Evolutionary conservation across 805 yeast species (phyloP).

Genomic region (Starmera dryadoides): DNA sequence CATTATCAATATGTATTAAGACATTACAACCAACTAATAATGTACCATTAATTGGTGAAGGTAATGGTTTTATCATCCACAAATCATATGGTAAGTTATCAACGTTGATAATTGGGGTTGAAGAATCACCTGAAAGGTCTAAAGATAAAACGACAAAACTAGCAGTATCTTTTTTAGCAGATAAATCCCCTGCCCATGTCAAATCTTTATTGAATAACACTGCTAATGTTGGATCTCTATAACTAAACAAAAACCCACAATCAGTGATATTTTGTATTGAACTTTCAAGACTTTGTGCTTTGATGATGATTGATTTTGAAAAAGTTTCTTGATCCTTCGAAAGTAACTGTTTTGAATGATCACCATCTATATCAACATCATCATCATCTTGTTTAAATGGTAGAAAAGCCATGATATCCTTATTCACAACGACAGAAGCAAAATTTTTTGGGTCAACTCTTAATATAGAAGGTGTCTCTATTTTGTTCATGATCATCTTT

Average conservation of each 20-base stretch:
- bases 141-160: conserved; percentile 59
- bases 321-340: conserved; percentile 7
- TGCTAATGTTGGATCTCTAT: conserved; percentile 77
- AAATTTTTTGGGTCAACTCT: conserved; percentile 49
- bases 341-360: conserved; percentile 6
- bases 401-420: conserved; percentile 63
- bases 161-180: conserved; percentile 54
- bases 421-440: conserved; percentile 51
- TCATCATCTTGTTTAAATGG: conserved; percentile 48
- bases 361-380: conserved; percentile 24
- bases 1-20: conserved; percentile 69
- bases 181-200: conserved; percentile 76
- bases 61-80: conserved; percentile 54
- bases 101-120: conserved; percentile 63
- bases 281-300: conserved; percentile 48
- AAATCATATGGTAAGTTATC: conserved; percentile 69
- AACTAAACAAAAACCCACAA: conserved; percentile 62
- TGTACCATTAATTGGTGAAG: conserved; percentile 62
- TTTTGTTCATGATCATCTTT: conserved; percentile 36
- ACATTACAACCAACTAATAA: conserved; percentile 70
- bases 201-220: conserved; percentile 49
- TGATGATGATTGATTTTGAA: conserved; percentile 46
- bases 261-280: conserved; percentile 60
- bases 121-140: conserved; percentile 41
- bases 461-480: conserved; percentile 21